Base-by-base conservation (phyloP, 164 flowering plant genomes). In the Echeveria elegans region DNA sequence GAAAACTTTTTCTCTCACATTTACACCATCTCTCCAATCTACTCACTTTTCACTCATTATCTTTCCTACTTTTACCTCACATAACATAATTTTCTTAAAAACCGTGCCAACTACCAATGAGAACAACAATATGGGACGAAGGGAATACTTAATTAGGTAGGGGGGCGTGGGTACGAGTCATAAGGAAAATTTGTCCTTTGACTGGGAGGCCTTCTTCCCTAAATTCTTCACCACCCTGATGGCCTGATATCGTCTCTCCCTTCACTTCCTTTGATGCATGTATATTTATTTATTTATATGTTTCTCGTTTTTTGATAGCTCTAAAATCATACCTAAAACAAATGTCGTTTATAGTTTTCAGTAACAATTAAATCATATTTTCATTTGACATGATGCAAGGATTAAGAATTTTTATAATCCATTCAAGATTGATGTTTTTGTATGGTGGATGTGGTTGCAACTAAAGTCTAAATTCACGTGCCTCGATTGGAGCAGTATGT, bases 201-300 rank as follows among this genome's bases (percentile, higher is more conserved):
- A 56, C 16, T 15, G 32, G 61, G 61, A 56, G 31, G 31, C 61
- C 18, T 56, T 56, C 61, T 11, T 56, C 61, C 61, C 32, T 56
- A 28, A 26, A 56, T 53, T 24, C 59, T 48, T 23, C 24, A 48
- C 53, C 53, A 48, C 8, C 23, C 41, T 8, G n/a, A n/a, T n/a
- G n/a, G n/a, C n/a, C n/a, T n/a, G n/a, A n/a, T n/a, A n/a, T n/a
- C 47, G 18, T 12, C 15, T 40, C 47, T 16, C 19, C n/a, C n/a
- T n/a, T 14, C 47, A 43, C 18, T 43, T 18, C 47, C n/a, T 43
- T 43, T 38, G 4, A 16, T 14, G 4, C 15, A 14, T 45, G 18
- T 16, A 19, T 45, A 45, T 45, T 14, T n/a, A 19, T 6, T 2
- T 48, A n/a, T 19, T 2, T 16, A 48, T 4, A 48, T 7, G 12